Base-by-base conservation (phyloP, 495 filamentous ascomycete genomes). In the Wilcoxina mikolae region DNA sequence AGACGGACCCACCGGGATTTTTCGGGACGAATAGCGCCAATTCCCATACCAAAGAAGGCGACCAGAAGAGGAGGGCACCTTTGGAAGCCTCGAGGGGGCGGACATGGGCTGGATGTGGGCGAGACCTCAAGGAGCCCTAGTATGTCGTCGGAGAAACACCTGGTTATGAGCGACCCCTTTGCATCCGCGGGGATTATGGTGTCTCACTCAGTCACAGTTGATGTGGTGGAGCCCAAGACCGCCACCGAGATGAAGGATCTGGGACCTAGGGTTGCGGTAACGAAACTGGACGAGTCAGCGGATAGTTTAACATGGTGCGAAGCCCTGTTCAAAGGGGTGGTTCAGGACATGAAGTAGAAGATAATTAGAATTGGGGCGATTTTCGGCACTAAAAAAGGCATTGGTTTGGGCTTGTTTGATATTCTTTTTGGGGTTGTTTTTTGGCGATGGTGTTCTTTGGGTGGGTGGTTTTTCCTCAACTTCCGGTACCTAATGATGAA, bases 141-240 rank as follows among this genome's bases (percentile, higher is more conserved):
- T 24, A 43, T 55, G 11, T 63, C 60, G 25, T 63, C 60, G 4
- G 60, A 63, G 43, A 62, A 59, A 35, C 63, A 63, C 23, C 43
- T 63, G n/a, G 60, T 62, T 9, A 18, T 50, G n/a, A 22, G 43
- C 15, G 62, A 63, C 28, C 55, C 60, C 5, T 63, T 63, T n/a
- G 35, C 56, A 3, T 55, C 20, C 38, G 60, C 60, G 1, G 60
- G 60, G 22, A 63, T 63, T 20, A 62, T 63, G 60, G 56, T 63
- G 51, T 63, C 51, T 35, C 60, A 63, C 39, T 54, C 60, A 15
- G 60, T 63, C 20, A 63, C 60, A 11, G 24, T 63, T 22, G 58
- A 63, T 38, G 60, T 59, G n/a, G 60, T 53, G 4, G 60, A 63
- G 25, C 55, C 42, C 11, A 62, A 42, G 35, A 56, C 26, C 12